Evolutionary conservation across 768 basidiomycete genomes (phyloP).

Genomic region (Hypsizygus marmoreus): DNA sequence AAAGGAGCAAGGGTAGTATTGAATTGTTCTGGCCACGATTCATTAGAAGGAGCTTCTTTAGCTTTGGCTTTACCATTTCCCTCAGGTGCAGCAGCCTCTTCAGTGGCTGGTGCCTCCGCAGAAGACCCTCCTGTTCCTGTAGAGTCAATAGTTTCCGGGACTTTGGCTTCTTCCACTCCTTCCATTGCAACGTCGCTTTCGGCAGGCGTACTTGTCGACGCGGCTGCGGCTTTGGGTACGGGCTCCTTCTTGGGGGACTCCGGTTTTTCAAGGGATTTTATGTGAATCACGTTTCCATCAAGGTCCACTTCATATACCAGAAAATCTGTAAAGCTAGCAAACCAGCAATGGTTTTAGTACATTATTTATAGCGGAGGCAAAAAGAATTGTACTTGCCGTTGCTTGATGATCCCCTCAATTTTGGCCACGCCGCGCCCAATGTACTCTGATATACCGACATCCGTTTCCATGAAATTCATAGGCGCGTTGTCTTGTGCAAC

Average conservation of each 20-base stretch:
- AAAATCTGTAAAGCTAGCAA: conserved; percentile 90
- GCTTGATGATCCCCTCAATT: conserved; percentile 94
- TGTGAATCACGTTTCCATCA: conserved; percentile 75
- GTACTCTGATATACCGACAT: conserved; percentile 92
- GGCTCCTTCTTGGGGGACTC: conserved; percentile 49
- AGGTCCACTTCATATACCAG: conserved; percentile 89
- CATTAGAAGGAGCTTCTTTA: conserved; percentile 27
- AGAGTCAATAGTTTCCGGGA: conserved; percentile 5
- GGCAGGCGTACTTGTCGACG: conserved; percentile 18
- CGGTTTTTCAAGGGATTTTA: conserved; percentile 79
- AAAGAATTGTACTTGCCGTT: conserved; percentile 59
- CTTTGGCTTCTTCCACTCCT: conserved; percentile 14
- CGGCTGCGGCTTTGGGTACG: conserved; percentile 12
- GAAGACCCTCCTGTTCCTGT: conserved; percentile 10
- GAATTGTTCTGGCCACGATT: conserved; percentile 70
- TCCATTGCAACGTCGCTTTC: conserved; percentile 24
- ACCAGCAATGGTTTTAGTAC: conserved; percentile 6
- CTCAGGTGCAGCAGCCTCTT: conserved; percentile 10
- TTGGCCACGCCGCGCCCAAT: conserved; percentile 67
- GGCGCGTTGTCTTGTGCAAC: conserved; percentile 48
- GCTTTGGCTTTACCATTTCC: conserved; percentile 11
- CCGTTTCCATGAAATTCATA: conserved; percentile 68
- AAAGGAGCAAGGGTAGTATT: conserved; percentile 57
- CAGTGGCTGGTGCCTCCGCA: conserved; percentile 8
- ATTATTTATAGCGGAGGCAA: background rate